Conservation (phyloP, 345 rosid species). For the Citrus inodora region DNA sequence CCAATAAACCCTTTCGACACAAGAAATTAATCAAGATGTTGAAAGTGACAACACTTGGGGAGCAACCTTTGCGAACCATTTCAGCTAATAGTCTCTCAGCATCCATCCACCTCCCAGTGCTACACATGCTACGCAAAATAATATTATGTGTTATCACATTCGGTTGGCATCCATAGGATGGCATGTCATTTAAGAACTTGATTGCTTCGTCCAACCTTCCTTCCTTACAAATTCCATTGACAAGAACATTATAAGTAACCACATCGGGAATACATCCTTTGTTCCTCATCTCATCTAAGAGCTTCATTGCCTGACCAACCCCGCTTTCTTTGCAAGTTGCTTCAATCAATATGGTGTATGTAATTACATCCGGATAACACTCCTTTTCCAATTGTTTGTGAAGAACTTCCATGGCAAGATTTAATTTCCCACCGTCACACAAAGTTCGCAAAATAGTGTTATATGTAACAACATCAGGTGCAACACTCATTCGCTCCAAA, state of each 20-base stretch:
- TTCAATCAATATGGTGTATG: slow-evolving; percentile 80
- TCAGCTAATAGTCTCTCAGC: slow-evolving; percentile 74
- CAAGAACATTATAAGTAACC: slow-evolving; percentile 79
- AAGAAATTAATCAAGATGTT: slow-evolving; percentile 84
- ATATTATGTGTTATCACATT: slow-evolving; percentile 76
- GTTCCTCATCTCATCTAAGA: slow-evolving; percentile 78
- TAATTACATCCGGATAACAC: slow-evolving; percentile 71
- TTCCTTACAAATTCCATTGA: slow-evolving; percentile 84
- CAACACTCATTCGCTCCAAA: slow-evolving; percentile 70
- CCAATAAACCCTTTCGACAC: slow-evolving; percentile 75
- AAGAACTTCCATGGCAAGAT: slow-evolving; percentile 78
- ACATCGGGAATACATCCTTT: slow-evolving; percentile 81
- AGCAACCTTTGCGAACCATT: slow-evolving; percentile 71
- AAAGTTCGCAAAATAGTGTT: slow-evolving; percentile 74
- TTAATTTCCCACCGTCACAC: slow-evolving; percentile 70
- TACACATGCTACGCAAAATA: slow-evolving; percentile 76
- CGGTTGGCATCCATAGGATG: slow-evolving; percentile 70
- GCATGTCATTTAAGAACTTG: slow-evolving; percentile 64
- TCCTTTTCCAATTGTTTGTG: slow-evolving; percentile 54
- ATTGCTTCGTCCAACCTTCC: slow-evolving; percentile 86
- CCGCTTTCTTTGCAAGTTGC: slow-evolving; percentile 83
- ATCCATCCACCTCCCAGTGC: slow-evolving; percentile 88
- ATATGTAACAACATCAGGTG: slow-evolving; percentile 81
- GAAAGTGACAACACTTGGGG: slow-evolving; percentile 88
- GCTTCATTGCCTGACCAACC: slow-evolving; percentile 83